Conservation (phyloP, 208 protist genomes). For the Leptomonas seymouri region DNA sequence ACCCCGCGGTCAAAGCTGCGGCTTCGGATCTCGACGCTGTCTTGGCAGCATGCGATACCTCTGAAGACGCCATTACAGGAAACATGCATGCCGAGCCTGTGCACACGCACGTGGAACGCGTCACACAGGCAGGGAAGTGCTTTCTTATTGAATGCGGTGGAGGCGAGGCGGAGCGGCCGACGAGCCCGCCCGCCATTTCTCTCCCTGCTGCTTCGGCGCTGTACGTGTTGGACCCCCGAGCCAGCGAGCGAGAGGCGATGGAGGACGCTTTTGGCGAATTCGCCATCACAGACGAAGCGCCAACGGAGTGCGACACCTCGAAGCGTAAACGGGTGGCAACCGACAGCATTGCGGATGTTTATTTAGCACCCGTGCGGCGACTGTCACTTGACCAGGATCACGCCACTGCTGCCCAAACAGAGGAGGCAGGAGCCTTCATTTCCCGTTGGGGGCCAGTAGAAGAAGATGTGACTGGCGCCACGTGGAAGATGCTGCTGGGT, state of each 20-base stretch:
- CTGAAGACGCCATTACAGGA: background rate
- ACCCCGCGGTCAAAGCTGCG: background rate
- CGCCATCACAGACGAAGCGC: conserved; percentile 23
- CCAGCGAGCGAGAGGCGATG: conserved; percentile 22
- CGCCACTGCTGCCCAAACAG: background rate
- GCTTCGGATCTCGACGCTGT: background rate
- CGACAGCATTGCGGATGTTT: conserved; percentile 9
- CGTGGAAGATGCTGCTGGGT: conserved; percentile 18
- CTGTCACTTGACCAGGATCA: background rate
- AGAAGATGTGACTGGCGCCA: conserved; percentile 20
- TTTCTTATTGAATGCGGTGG: conserved; percentile 30
- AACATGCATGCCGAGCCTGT: background rate
- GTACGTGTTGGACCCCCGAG: conserved; percentile 22
- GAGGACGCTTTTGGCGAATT: conserved; percentile 32
- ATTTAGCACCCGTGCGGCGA: conserved; percentile 18
- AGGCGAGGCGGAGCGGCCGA: background rate
- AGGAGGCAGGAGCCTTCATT: too few species aligned
- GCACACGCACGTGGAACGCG: conserved; percentile 15
- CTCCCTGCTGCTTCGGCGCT: conserved; percentile 4
- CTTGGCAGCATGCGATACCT: background rate
- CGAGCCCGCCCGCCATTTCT: background rate
- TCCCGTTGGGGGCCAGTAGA: conserved; percentile 28
- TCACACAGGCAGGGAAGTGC: conserved; percentile 18
- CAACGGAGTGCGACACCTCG: background rate
- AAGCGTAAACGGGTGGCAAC: conserved; percentile 15